These are phyloP conservation scores for Artemisia tridentata DNA, from an alignment of 129 eudicot species.

Conservation along the genomic window DNA sequence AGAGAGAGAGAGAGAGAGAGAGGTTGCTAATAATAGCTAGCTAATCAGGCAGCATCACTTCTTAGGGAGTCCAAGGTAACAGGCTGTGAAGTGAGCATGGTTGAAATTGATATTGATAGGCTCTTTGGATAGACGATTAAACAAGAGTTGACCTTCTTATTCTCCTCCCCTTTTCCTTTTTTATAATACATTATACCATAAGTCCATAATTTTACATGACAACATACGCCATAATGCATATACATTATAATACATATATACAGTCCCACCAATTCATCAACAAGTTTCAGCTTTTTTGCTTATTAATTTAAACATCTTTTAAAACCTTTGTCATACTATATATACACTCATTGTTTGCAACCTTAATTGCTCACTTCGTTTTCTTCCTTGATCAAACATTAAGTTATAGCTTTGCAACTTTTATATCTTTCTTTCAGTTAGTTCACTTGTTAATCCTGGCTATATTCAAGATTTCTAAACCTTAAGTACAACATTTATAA, in stretches of 20 bases:
- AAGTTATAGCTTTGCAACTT: background rate
- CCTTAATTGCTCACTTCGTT: conserved; percentile 8
- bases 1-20: too few relatives aligned
- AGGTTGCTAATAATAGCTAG: too few relatives aligned
- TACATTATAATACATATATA: background rate
- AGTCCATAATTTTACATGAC: background rate
- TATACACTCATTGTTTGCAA: background rate
- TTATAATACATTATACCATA: background rate
- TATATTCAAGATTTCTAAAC: conserved; percentile 20
- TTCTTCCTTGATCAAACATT: conserved; percentile 10
- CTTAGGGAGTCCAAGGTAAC: conserved; percentile 21
- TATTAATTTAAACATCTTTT: conserved; percentile 6
- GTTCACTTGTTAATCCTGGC: conserved; percentile 32
- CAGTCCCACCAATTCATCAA: background rate
- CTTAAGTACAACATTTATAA: conserved; percentile 34
- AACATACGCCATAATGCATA: conserved; percentile 18
- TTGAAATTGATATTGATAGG: conserved; percentile 16
- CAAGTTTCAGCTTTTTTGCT: background rate
- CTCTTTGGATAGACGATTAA: conserved; percentile 21
- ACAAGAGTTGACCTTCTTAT: conserved; percentile 39
- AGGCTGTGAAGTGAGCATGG: conserved; percentile 8
- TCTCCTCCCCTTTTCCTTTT: conserved; percentile 14
- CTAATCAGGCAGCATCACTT: background rate
- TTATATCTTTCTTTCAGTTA: conserved; percentile 14
- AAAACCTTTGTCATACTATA: conserved; percentile 3